A percentile compares a stretch with the other conserved stretches of the same genome.
Evolutionary conservation across 306 rosid species (phyloP).

Genomic region (Calophaca sinica): DNA sequence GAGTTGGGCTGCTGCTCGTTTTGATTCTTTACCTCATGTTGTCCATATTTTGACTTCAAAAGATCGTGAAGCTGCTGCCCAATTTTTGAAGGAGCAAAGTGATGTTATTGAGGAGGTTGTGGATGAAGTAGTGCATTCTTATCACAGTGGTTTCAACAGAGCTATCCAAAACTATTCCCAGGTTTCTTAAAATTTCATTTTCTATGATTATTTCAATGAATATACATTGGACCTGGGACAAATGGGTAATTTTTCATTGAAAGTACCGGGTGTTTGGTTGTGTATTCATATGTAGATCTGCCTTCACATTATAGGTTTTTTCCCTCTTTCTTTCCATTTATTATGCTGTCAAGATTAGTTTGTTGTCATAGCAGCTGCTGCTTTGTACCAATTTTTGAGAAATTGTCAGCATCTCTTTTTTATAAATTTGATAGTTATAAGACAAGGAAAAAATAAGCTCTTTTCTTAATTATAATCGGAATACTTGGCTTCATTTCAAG

Average conservation of each 20-base stretch:
- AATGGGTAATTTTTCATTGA: constrained; percentile 24
- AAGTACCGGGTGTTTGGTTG: constrained; percentile 6
- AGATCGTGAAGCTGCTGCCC: constrained; percentile 88
- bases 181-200: constrained; percentile 59
- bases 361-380: constrained; percentile 29
- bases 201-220: constrained; percentile 19
- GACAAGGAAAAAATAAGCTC: constrained; percentile 11
- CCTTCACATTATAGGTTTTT: background rate
- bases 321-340: background rate
- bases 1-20: constrained; percentile 93
- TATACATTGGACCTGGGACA: constrained; percentile 7
- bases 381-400: constrained; percentile 8
- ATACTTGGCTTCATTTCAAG: constrained; percentile 34
- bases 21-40: constrained; percentile 99
- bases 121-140: constrained; percentile 98
- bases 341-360: constrained; percentile 27
- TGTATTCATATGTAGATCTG: constrained; percentile 22
- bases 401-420: constrained; percentile 12
- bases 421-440: background rate
- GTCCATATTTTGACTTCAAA: constrained; percentile 97
- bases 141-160: constrained; percentile 96
- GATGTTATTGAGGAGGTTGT: constrained; percentile 96
- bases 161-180: constrained; percentile 99
- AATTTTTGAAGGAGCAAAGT: constrained; percentile 91
- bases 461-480: constrained; percentile 4